These are phyloP conservation scores for Fusarium sp. DNA, from an alignment of 2,329 filamentous ascomycete genomes.

Conservation along the genomic window DNA sequence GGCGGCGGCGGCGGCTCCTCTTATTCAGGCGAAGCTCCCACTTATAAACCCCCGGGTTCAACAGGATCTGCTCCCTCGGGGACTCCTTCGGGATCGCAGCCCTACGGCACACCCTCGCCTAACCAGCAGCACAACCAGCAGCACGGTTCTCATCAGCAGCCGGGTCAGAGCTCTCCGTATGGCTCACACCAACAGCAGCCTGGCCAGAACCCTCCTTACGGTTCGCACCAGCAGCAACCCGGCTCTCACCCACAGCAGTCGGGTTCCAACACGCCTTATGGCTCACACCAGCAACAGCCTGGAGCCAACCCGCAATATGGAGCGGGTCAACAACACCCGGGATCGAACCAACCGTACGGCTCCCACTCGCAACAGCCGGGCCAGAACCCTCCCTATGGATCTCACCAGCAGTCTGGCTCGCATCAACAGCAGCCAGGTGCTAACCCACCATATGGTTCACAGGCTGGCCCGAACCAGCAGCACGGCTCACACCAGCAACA, in stretches of 20 bases:
- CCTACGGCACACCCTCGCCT: conserved; percentile 44
- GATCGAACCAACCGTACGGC: conserved; percentile 32
- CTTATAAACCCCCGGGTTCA: conserved; percentile 53
- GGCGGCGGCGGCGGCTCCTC: conserved; percentile 8
- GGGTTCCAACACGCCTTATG: conserved; percentile 21
- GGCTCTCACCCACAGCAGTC: conserved; percentile 40
- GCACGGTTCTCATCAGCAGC: conserved; percentile 43
- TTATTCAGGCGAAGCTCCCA: conserved; percentile 73
- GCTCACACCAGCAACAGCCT: conserved; percentile 23
- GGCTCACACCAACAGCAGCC: conserved; percentile 43
- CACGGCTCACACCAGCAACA: conserved; percentile 23
- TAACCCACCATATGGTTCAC: conserved; percentile 26
- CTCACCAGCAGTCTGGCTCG: conserved; percentile 10
- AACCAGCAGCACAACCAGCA: conserved; percentile 46
- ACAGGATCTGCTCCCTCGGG: conserved; percentile 44
- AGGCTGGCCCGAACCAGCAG: conserved; percentile 5
- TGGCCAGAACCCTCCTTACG: conserved; percentile 26
- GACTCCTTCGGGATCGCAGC: conserved; percentile 44
- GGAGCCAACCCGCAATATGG: background rate
- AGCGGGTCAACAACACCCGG: conserved; percentile 41
- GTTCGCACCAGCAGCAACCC: conserved; percentile 39
- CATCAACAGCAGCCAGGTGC: conserved; percentile 36
- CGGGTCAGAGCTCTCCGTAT: conserved; percentile 16
- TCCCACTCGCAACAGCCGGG: conserved; percentile 31
- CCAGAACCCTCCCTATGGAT: background rate